phyloP scores from a whole-genome alignment of 441 rosid genomes.

The Syzygium syzygioides region DNA sequence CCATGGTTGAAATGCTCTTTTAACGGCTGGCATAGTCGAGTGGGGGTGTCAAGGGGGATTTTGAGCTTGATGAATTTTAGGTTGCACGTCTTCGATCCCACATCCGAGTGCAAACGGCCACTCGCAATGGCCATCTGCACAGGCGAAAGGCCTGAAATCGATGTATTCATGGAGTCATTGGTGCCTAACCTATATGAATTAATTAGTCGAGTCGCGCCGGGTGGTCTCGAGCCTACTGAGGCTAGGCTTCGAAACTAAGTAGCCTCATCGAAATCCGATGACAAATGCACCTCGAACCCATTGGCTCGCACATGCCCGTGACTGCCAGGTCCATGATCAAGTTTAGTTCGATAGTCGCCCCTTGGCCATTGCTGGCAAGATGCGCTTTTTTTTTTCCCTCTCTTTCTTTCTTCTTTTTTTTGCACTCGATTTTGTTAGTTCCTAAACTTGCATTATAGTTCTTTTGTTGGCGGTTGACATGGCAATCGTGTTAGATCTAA shows the following conservation, averaged over 20 bases:
- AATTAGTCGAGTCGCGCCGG: rapidly evolving
- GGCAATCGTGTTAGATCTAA: neutral
- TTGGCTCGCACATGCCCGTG: neutral
- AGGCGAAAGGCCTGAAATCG: neutral
- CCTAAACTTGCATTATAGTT: rapidly evolving
- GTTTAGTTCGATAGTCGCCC: too few relatives aligned
- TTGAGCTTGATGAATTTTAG: neutral
- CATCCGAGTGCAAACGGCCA: neutral
- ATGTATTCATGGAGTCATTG: neutral
- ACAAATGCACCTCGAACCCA: neutral
- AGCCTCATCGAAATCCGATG: rapidly evolving
- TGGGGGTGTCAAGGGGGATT: neutral
- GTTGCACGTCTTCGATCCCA: neutral
- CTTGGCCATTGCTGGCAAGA: neutral
- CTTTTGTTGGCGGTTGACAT: neutral
- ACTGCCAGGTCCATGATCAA: too few relatives aligned
- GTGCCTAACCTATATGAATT: neutral
- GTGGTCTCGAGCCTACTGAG: rapidly evolving
- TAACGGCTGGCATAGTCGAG: neutral
- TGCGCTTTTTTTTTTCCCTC: too few relatives aligned
- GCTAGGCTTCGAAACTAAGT: neutral
- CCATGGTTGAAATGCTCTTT: neutral
- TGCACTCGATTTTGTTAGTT: neutral
- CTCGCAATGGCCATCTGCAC: neutral
- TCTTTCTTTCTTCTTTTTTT: neutral